A percentile compares a stretch with the other conserved stretches of the same genome.
Evolutionary conservation across 2,329 filamentous ascomycete species (phyloP).

Genomic region (Arthroderma sp.): DNA sequence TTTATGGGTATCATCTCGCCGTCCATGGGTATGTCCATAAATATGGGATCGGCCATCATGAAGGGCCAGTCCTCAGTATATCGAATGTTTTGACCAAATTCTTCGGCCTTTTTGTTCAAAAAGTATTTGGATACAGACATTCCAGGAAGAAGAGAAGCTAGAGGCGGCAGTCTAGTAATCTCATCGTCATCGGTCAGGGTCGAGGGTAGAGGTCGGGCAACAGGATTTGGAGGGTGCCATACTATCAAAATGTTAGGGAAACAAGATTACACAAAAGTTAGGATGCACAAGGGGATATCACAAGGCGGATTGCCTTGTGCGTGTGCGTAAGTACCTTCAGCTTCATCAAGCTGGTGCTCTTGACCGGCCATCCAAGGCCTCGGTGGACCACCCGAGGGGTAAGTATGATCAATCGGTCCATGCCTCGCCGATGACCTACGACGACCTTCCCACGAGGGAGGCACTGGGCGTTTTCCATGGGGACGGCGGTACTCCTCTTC

Average conservation of each 20-base stretch:
- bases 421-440: conserved; percentile 2
- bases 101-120: conserved; percentile 28
- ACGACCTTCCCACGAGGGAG: conserved; percentile 3
- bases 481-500: conserved; percentile 6
- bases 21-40: conserved; percentile 32
- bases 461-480: conserved; percentile 2
- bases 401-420: background rate
- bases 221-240: conserved; percentile 12
- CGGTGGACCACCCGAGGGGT: too few species aligned
- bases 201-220: conserved; percentile 17
- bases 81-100: conserved; percentile 34
- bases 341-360: background rate
- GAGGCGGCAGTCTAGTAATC: conserved; percentile 13
- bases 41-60: conserved; percentile 39
- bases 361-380: conserved; percentile 11
- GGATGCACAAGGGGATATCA: background rate
- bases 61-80: conserved; percentile 38
- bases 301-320: background rate
- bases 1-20: conserved; percentile 30
- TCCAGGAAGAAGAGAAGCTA: conserved; percentile 17
- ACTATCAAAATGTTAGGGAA: conserved; percentile 4
- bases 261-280: too few species aligned
- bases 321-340: too few species aligned
- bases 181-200: conserved; percentile 17
- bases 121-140: conserved; percentile 40